Evolutionary conservation across 495 filamentous ascomycete species (phyloP).

Genomic region (Aspergillus egyptiacus): DNA sequence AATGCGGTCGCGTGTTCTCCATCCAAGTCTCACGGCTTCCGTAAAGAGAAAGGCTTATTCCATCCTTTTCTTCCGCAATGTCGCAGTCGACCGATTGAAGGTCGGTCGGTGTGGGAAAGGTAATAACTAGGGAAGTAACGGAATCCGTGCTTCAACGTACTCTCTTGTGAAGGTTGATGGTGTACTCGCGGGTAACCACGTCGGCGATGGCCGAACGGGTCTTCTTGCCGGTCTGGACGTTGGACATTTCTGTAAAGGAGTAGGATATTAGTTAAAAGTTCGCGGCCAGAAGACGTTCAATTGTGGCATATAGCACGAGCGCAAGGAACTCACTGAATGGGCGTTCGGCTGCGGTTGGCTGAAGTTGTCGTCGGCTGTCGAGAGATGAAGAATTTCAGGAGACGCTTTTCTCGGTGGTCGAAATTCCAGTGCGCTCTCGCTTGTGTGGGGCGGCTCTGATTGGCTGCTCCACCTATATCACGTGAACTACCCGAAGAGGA

Average conservation of each 20-base stretch:
- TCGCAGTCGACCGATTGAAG: slow-evolving; percentile 3
- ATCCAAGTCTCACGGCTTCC: slow-evolving; percentile 21
- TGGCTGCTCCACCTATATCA: slow-evolving; percentile 18
- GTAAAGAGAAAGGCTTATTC: slow-evolving; percentile 23
- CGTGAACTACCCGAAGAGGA: no score
- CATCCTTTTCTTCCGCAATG: slow-evolving; percentile 13
- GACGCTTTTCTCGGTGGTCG: slow-evolving; percentile 28
- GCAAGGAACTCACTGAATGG: slow-evolving; percentile 34
- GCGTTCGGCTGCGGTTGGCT: slow-evolving; percentile 41
- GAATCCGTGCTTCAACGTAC: slow-evolving; percentile 57
- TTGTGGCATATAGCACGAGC: not conserved
- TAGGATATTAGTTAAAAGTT: slow-evolving; percentile 18
- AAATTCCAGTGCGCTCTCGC: slow-evolving; percentile 45
- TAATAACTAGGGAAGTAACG: not conserved
- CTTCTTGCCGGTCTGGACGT: slow-evolving; percentile 59
- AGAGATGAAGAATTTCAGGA: slow-evolving; percentile 26
- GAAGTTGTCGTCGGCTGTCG: slow-evolving; percentile 38
- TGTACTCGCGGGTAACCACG: slow-evolving; percentile 99
- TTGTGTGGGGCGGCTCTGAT: slow-evolving; percentile 24
- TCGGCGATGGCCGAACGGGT: slow-evolving; percentile 91
- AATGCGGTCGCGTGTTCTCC: slow-evolving; percentile 19
- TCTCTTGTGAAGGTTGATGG: slow-evolving; percentile 99
- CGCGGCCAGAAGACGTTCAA: not conserved
- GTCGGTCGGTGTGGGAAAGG: slow-evolving; percentile 2
- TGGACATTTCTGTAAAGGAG: slow-evolving; percentile 62